Conservation (phyloP, 345 rosid species). For the Theobroma cacao region DNA sequence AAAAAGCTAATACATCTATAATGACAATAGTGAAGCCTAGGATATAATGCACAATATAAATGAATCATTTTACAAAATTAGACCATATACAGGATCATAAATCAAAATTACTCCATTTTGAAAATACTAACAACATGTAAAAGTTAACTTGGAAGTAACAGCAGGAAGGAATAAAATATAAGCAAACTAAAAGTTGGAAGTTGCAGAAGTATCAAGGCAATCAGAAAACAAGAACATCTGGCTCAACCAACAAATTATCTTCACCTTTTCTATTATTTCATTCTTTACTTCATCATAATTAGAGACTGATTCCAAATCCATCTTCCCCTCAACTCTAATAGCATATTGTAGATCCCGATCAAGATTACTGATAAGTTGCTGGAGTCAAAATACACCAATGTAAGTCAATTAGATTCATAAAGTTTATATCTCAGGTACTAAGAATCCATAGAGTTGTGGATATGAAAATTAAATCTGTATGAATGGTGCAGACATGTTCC, state of each 20-base stretch:
- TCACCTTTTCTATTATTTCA: constrained; percentile 73
- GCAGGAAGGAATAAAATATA: not conserved
- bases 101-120: not conserved
- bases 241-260: constrained; percentile 11
- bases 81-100: not conserved
- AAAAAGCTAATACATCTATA: not conserved
- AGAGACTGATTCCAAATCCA: constrained; percentile 74
- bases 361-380: constrained; percentile 87
- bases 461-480: not conserved
- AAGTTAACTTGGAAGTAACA: constrained; percentile 7
- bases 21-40: constrained; percentile 3
- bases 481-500: not conserved
- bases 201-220: constrained; percentile 8
- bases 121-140: not conserved
- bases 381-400: constrained; percentile 29
- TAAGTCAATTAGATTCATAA: constrained; percentile 24
- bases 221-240: not conserved
- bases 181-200: not conserved
- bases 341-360: constrained; percentile 96
- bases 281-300: constrained; percentile 90
- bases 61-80: not conserved
- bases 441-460: not conserved
- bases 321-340: constrained; percentile 88
- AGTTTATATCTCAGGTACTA: not conserved
- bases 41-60: not conserved